phyloP scores from a whole-genome alignment of 257 asterid genomes.

The Petrea volubilis region DNA sequence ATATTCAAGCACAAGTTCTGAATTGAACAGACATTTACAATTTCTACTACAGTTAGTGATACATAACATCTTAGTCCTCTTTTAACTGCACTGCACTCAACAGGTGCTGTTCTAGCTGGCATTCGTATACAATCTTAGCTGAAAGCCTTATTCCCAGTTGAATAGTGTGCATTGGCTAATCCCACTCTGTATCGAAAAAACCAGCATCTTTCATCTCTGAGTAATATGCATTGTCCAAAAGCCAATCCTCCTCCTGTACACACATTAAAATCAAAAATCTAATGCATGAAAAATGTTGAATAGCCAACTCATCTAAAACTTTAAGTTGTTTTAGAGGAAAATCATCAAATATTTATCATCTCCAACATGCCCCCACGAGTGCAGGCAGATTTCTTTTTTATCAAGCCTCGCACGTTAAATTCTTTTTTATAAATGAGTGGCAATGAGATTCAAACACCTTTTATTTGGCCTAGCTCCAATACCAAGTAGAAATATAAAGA shows the following conservation, averaged over 20 bases:
- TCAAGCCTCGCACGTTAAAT: no score
- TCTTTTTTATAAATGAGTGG: no score
- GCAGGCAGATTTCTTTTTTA: no score
- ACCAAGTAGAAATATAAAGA: no score
- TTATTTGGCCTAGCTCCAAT: no score
- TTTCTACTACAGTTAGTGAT: neutral
- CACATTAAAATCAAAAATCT: neutral
- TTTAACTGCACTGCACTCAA: neutral
- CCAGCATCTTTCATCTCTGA: constrained; percentile 97
- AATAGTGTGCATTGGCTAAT: constrained; percentile 35
- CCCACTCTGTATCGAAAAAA: constrained; percentile 79
- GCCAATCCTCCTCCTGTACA: constrained; percentile 92
- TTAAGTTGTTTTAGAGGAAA: no score
- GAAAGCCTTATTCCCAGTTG: neutral
- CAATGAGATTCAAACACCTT: no score
- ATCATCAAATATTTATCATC: no score
- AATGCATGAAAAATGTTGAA: neutral
- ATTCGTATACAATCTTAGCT: constrained; percentile 32
- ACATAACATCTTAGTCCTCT: constrained; percentile 4
- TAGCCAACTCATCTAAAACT: no score
- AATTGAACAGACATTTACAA: constrained; percentile 23
- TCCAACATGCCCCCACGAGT: no score
- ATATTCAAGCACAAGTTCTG: neutral
- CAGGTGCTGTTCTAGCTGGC: constrained; percentile 28
- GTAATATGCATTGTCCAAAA: constrained; percentile 79